Evolutionary conservation across 2,329 filamentous ascomycete species (phyloP).

Genomic region (Hypoxylon sp.): DNA sequence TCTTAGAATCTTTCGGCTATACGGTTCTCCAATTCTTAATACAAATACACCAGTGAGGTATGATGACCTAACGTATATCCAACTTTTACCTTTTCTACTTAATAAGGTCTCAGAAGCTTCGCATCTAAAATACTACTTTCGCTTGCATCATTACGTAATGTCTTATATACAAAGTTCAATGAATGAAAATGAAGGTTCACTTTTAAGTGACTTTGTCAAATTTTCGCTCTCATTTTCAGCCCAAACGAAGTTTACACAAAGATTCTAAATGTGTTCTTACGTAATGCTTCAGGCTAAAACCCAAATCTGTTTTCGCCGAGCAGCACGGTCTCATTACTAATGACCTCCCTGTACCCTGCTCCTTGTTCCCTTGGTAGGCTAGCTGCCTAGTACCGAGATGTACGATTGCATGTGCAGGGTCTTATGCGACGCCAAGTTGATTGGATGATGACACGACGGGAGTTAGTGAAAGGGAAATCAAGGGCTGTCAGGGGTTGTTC

Average conservation of each 20-base stretch:
- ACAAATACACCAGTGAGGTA: neutral
- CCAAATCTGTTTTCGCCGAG: conserved; percentile 3
- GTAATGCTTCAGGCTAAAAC: conserved; percentile 34
- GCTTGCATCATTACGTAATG: conserved; percentile 28
- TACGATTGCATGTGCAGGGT: conserved; percentile 20
- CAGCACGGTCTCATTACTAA: conserved; percentile 32
- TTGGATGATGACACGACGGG: conserved; percentile 30
- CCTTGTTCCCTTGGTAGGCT: too few relatives aligned
- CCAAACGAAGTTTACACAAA: conserved; percentile 12
- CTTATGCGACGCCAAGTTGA: conserved; percentile 15
- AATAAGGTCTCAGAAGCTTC: conserved; percentile 20
- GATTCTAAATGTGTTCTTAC: conserved; percentile 27
- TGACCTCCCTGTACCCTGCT: conserved; percentile 9
- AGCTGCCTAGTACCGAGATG: conserved; percentile 28
- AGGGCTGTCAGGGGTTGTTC: conserved; percentile 7
- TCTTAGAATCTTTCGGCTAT: conserved; percentile 24
- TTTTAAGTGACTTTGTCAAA: too few relatives aligned
- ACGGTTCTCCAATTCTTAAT: conserved; percentile 14
- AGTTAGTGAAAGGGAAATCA: conserved; percentile 27
- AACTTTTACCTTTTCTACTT: conserved; percentile 7
- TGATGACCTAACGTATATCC: neutral
- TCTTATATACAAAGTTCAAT: conserved; percentile 15
- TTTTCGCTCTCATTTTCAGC: neutral
- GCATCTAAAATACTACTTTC: conserved; percentile 12
- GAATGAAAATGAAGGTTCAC: too few relatives aligned